Percentiles rank a stretch among this genome's conserved stretches.
phyloP scores from a whole-genome alignment of 352 stramenopile genomes.

The Globisporangium paddicum region DNA sequence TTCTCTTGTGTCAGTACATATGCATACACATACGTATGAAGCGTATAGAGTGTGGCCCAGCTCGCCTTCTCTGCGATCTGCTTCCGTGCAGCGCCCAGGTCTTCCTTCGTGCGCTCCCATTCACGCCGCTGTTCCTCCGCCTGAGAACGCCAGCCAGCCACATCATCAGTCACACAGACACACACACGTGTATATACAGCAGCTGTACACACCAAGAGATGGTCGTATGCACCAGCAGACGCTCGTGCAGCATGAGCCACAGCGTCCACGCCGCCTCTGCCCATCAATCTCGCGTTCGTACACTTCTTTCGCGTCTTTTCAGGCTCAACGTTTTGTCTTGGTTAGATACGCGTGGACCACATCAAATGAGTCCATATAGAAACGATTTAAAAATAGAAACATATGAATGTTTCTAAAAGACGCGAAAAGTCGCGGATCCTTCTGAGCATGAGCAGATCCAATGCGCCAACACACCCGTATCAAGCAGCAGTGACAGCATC shows the following conservation, averaged over 20 bases:
- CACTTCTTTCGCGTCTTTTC: conserved; percentile 12
- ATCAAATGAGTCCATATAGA: background rate
- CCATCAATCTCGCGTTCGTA: too few relatives aligned
- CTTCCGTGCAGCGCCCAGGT: conserved; percentile 36
- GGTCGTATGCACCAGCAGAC: conserved; percentile 1
- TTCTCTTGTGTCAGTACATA: background rate
- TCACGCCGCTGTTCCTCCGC: conserved; percentile 47
- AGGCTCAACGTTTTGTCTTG: background rate
- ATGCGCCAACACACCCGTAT: background rate
- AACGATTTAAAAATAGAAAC: conserved; percentile 1
- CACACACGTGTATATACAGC: background rate
- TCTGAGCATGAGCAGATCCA: background rate
- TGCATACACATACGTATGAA: too few relatives aligned
- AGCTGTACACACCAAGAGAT: conserved; percentile 7
- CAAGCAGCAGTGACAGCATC: background rate
- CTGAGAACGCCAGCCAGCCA: conserved; percentile 12
- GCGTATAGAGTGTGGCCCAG: background rate
- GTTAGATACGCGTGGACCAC: background rate
- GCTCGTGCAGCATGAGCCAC: background rate
- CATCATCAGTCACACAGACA: background rate
- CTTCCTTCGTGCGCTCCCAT: conserved; percentile 52
- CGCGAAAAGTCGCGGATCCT: conserved; percentile 6
- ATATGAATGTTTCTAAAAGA: background rate
- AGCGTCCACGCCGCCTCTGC: background rate
- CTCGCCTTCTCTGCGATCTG: conserved; percentile 38